These are phyloP conservation scores for Epichloe sylvatica DNA, from an alignment of 2,329 filamentous ascomycete species.

Conservation along the genomic window DNA sequence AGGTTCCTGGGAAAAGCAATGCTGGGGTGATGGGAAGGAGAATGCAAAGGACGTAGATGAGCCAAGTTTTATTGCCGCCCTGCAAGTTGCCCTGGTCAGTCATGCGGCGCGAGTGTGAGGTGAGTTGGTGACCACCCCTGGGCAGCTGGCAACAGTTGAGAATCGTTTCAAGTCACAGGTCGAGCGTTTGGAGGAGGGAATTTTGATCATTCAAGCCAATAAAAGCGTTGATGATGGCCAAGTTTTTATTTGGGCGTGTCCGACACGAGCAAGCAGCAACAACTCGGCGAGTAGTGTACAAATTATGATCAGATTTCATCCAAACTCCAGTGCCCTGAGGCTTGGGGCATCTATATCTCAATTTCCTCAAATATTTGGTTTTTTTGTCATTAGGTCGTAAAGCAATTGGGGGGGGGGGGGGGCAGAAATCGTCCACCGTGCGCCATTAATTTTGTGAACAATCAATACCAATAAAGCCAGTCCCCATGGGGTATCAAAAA, in stretches of 20 bases:
- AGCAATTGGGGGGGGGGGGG: conserved; percentile 4
- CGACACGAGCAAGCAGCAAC: background rate
- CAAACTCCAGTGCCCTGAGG: background rate
- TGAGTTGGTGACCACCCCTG: background rate
- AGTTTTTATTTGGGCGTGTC: background rate
- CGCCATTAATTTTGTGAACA: conserved; percentile 4
- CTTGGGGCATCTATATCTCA: background rate
- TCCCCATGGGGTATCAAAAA: conserved; percentile 17
- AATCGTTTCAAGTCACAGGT: background rate
- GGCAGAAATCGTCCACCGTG: background rate
- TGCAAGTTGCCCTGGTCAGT: background rate
- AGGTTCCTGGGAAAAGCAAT: background rate
- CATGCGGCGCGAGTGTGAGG: background rate
- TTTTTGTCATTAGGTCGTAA: conserved; percentile 18
- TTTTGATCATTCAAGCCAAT: background rate
- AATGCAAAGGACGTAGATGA: background rate
- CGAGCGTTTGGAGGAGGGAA: background rate
- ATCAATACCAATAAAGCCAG: background rate
- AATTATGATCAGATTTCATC: background rate
- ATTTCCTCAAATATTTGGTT: background rate
- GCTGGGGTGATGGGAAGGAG: no score
- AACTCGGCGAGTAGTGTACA: conserved; percentile 3
- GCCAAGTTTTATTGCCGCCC: background rate
- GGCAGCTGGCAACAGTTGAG: background rate
- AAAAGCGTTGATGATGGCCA: background rate